Base-by-base conservation (phyloP, 208 protist species). In the Wallacemonas sp. region DNA sequence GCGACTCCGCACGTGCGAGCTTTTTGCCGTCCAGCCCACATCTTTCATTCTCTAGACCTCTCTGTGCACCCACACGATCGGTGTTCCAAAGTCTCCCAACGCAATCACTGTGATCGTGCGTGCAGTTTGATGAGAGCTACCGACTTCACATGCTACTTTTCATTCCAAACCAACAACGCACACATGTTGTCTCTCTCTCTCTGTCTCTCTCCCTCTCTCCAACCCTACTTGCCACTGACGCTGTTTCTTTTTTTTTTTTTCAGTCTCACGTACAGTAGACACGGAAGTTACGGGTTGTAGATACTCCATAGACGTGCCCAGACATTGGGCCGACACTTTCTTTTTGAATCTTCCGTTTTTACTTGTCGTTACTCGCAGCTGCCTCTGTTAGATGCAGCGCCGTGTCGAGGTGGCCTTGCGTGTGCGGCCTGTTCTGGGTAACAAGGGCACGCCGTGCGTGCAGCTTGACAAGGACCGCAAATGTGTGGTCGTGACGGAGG, bases 321-420 rank as follows among this genome's bases (percentile, higher is more conserved):
- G 17, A 61, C 21, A 9, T n/a, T n/a, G n/a, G n/a, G n/a, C n/a
- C n/a, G n/a, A n/a, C n/a, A n/a, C n/a, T n/a, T n/a, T n/a, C n/a
- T n/a, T n/a, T n/a, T n/a, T n/a, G n/a, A n/a, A n/a, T n/a, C n/a
- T n/a, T n/a, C n/a, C n/a, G n/a, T n/a, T n/a, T n/a, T n/a, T n/a
- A n/a, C n/a, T n/a, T n/a, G n/a, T n/a, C n/a, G n/a, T n/a, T n/a
- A n/a, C n/a, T n/a, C n/a, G n/a, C n/a, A n/a, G n/a, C n/a, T n/a
- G n/a, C n/a, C n/a, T n/a, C n/a, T n/a, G n/a, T n/a, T n/a, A n/a
- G 46, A 79, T 78, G 61, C 60, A 72, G 36, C 85, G 86, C 0
- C 68, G 86, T 14, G 84, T 92, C 1, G 79, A 88, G 48, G 85
- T 95, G 33, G 86, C 72, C 5, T 79, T 92, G 44, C 85, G 89